Evolutionary conservation across 139 green algal genomes (phyloP), one percentile per base, ranked within the genome.

Genomic region (Chlamydomonas schloesseri): DNA sequence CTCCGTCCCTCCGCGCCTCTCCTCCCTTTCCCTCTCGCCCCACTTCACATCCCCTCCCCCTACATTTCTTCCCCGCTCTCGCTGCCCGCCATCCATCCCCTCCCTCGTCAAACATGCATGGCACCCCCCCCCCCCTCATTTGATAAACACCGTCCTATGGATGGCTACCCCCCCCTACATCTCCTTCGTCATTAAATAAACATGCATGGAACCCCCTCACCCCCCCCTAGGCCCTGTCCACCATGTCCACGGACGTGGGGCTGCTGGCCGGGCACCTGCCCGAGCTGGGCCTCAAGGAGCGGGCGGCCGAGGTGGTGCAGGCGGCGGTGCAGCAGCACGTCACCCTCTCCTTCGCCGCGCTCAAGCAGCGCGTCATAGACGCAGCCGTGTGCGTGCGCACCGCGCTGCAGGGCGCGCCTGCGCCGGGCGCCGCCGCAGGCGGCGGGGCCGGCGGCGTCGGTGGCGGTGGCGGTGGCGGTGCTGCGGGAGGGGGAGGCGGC

Each of bases 181-280:
- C 57, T 37, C n/a, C 50, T 20, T 47, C 73, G 0, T 65, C 23
- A n/a, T n/a, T 68, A 17, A 71, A 29, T 18, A 33, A 50, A 13
- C 42, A 50, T 50, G 42, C 42, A 50, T 50, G 42, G 42, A 50
- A 69, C n/a, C 26, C 34, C 42, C 47, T 28, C 50, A 15, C 71
- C 46, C 33, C 68, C 58, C 28, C 60, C 18, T 70, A 94, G 84
- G 92, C 89, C 0, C 89, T 98, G 86, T 90, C 90, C n/a, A 90
- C 90, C 20, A 71, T 96, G 31, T 89, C 80, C 31, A 93, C 88
- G 31, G 94, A 96, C 82, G 78, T 96, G 37, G 71, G 79, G 47
- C 91, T 93, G 33, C 71, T 97, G 57, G 83, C 94, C 58, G 81
- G 60, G 34, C 79, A 94, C 70, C 91, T 97, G 73, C 95, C 94